Percentiles rank a stretch among this genome's conserved stretches.
phyloP scores from a whole-genome alignment of 2,329 filamentous ascomycete genomes.

The Hypoxylon sp. region DNA sequence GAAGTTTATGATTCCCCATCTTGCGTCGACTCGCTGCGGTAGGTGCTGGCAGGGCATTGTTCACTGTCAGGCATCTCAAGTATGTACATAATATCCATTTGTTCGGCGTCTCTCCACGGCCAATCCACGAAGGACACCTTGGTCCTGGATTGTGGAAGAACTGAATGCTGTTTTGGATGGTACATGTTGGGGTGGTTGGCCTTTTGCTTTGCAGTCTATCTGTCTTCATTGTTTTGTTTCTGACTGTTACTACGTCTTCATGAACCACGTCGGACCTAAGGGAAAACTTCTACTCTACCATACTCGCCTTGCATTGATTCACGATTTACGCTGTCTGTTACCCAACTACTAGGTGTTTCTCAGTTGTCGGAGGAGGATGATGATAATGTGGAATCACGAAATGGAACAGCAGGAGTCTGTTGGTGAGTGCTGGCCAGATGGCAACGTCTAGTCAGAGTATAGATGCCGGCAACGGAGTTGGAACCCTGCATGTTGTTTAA shows the following conservation, averaged over 20 bases:
- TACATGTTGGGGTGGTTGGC: conserved; percentile 26
- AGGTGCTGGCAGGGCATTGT: conserved; percentile 45
- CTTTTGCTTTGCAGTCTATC: conserved; percentile 18
- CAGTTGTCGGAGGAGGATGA: conserved; percentile 18
- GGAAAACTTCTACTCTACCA: conserved; percentile 13
- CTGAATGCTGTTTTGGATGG: conserved; percentile 23
- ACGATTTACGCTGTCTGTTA: conserved; percentile 24
- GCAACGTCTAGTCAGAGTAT: conserved; percentile 8
- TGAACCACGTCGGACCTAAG: conserved; percentile 17
- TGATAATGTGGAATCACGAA: conserved; percentile 19
- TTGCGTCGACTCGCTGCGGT: conserved; percentile 48
- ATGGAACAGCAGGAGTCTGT: conserved; percentile 4
- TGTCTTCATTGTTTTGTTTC: conserved; percentile 7
- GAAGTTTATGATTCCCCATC: conserved; percentile 53
- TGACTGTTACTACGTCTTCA: conserved; percentile 23
- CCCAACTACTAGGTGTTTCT: conserved; percentile 22
- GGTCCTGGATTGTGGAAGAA: conserved; percentile 12
- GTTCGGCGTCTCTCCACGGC: conserved; percentile 38
- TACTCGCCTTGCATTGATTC: conserved; percentile 18
- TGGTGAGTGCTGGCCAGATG: conserved; percentile 10
- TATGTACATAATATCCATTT: conserved; percentile 50
- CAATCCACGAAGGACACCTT: conserved; percentile 14
- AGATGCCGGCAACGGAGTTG: conserved; percentile 20
- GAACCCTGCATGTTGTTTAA: conserved; percentile 24
- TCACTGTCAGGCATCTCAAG: conserved; percentile 42